Evolutionary conservation across 2,329 filamentous ascomycete genomes (phyloP).

Genomic region (Sporothrix dimorphospora): DNA sequence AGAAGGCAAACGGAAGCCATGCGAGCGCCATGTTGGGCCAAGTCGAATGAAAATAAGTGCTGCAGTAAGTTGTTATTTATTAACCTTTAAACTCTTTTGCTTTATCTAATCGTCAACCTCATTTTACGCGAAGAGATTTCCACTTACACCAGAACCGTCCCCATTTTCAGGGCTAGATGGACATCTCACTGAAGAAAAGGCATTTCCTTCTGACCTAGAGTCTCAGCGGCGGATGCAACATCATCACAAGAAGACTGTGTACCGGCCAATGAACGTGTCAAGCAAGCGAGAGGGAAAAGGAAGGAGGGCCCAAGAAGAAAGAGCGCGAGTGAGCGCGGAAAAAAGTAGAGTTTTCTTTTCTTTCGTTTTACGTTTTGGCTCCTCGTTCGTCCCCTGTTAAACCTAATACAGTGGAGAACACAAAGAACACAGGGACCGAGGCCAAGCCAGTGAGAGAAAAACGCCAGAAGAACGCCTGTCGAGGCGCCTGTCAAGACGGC

Average conservation of each 20-base stretch:
- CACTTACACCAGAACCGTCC: background rate
- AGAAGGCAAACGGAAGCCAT: background rate
- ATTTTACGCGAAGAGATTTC: background rate
- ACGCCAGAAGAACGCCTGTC: background rate
- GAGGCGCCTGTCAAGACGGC: background rate
- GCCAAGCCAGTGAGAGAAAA: background rate
- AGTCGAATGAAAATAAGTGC: background rate
- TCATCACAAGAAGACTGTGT: background rate
- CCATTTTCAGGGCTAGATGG: background rate
- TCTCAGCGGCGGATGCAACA: background rate
- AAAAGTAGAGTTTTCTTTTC: background rate
- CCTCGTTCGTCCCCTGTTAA: conserved; percentile 1
- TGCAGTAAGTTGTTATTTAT: background rate
- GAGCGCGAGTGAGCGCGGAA: background rate
- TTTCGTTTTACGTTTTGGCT: background rate
- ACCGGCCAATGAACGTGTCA: conserved; percentile 22
- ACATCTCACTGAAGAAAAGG: background rate
- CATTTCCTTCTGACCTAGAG: background rate
- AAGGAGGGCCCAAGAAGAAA: background rate
- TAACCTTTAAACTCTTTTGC: background rate
- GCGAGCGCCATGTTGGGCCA: background rate
- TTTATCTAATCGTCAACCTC: background rate
- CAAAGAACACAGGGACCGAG: background rate
- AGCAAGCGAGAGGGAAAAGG: conserved; percentile 5
- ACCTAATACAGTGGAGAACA: conserved; percentile 31